Percentiles rank a stretch among this genome's conserved stretches.
phyloP scores from a whole-genome alignment of 2,329 filamentous ascomycete genomes.

The Stagonosporopsis rhizophila region DNA sequence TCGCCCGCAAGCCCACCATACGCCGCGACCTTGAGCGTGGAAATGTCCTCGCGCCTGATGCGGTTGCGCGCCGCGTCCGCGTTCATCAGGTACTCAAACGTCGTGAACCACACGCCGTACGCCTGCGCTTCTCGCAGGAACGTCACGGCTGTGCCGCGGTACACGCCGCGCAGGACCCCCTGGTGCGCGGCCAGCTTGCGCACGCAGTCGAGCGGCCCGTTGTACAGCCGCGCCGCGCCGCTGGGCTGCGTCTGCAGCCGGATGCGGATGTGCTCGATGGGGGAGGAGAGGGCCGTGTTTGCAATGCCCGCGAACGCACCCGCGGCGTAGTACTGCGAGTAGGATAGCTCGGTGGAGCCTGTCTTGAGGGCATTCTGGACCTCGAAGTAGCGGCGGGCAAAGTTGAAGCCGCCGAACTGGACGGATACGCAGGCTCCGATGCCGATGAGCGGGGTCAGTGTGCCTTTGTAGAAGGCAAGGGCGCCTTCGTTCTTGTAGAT shows the following conservation, averaged over 20 bases:
- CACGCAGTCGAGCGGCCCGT: constrained; percentile 87
- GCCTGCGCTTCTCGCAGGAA: constrained; percentile 88
- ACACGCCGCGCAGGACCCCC: constrained; percentile 76
- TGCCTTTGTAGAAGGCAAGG: constrained; percentile 97
- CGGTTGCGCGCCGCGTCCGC: constrained; percentile 79
- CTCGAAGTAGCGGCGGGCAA: constrained; percentile 86
- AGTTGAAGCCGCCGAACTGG: constrained; percentile 97
- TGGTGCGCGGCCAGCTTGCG: constrained; percentile 76
- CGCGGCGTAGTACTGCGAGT: constrained; percentile 85
- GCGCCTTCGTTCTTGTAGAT: constrained; percentile 91
- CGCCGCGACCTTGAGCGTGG: constrained; percentile 83
- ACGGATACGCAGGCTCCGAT: constrained; percentile 98
- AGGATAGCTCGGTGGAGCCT: constrained; percentile 65
- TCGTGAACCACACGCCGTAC: constrained; percentile 93
- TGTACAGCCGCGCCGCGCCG: constrained; percentile 78
- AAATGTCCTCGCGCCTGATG: constrained; percentile 77
- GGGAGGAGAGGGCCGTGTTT: constrained; percentile 86
- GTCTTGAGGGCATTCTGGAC: constrained; percentile 64
- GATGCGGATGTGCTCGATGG: constrained; percentile 97
- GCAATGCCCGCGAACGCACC: constrained; percentile 92
- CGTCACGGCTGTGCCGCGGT: constrained; percentile 87
- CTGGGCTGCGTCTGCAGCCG: constrained; percentile 96
- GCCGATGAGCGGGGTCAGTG: constrained; percentile 89
- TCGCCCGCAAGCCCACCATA: constrained; percentile 96
- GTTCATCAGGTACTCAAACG: constrained; percentile 98